phyloP scores from a whole-genome alignment of 2,329 filamentous ascomycete species.

The Aspergillus chevalieri region DNA sequence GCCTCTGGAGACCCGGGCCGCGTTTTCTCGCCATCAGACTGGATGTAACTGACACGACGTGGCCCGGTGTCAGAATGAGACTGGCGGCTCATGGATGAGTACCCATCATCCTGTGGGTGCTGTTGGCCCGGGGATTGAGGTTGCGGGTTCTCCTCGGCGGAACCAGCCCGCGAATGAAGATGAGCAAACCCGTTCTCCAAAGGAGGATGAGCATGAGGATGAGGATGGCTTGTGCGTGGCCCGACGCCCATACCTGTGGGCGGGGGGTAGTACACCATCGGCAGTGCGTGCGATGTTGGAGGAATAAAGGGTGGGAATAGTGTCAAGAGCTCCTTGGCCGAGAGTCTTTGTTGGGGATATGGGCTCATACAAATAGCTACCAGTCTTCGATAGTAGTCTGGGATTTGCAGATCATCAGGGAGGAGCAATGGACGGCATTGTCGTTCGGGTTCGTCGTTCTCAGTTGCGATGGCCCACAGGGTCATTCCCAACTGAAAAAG shows the following conservation, averaged over 20 bases:
- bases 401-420: conserved; percentile 53
- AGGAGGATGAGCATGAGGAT: not conserved
- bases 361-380: conserved; percentile 71
- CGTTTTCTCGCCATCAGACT: too few relatives aligned
- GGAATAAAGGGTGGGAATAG: conserved; percentile 53
- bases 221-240: conserved; percentile 8
- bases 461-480: conserved; percentile 80
- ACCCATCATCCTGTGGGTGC: too few relatives aligned
- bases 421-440: conserved; percentile 63
- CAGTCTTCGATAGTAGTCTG: conserved; percentile 70
- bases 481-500: conserved; percentile 96
- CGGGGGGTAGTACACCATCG: conserved; percentile 6
- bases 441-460: conserved; percentile 83
- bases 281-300: conserved; percentile 11
- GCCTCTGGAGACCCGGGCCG: too few relatives aligned
- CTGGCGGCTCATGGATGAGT: too few relatives aligned
- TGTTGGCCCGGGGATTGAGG: too few relatives aligned
- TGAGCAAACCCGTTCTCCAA: not conserved
- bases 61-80: too few relatives aligned
- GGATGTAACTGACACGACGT: too few relatives aligned
- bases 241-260: conserved; percentile 14
- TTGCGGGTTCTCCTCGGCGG: too few relatives aligned
- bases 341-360: conserved; percentile 64
- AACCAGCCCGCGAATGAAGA: not conserved
- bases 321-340: conserved; percentile 65